Evolutionary conservation across 352 stramenopile species (phyloP), one percentile per base, ranked within the genome.

Genomic region (Globisporangium paddicum): DNA sequence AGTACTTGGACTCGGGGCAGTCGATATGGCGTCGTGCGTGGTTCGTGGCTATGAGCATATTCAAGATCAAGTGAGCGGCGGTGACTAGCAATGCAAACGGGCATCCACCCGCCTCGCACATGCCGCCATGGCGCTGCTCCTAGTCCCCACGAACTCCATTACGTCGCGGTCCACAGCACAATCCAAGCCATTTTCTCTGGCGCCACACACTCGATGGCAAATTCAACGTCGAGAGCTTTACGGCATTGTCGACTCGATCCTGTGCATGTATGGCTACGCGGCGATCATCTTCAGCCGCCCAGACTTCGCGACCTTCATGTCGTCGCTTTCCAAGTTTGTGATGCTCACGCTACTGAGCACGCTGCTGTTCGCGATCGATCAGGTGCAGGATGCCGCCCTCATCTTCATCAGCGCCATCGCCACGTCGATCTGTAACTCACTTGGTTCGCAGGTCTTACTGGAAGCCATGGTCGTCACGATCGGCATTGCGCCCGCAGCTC

Each of bases 361-460:
- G 35, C 70, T 99, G 38, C 89, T 90, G 0, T 99, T 99, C 73
- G 95, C 97, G 8, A 98, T 99, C 37, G 97, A 96, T 18, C 96
- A 98, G 67, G 96, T 99, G 1, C 97, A 99, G 71, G 96, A 99
- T 68, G 96, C 96, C 6, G 97, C 96, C 0, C 83, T 99, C 3
- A 99, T 99, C 64, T 99, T 99, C 72, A 75, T 99, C 21, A 94
- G 76, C 52, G 80, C 82, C 54, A 99, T 99, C 56, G 93, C 96
- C 0, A 86, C 71, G 70, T 98, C 80, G 67, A 90, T 92, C 50
- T 97, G 67, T 75, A 86, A 67, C 37, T 80, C 63, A 71, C 65
- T 98, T n/a, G 73, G 89, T 26, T 75, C 83, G n/a, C 59, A 85
- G 7, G 78, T 77, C 0, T 40, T 75, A 14, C 40, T 87, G 5